Base-by-base conservation (phyloP, 2,329 filamentous ascomycete species). In the Dothidotthia symphoricarpi region DNA sequence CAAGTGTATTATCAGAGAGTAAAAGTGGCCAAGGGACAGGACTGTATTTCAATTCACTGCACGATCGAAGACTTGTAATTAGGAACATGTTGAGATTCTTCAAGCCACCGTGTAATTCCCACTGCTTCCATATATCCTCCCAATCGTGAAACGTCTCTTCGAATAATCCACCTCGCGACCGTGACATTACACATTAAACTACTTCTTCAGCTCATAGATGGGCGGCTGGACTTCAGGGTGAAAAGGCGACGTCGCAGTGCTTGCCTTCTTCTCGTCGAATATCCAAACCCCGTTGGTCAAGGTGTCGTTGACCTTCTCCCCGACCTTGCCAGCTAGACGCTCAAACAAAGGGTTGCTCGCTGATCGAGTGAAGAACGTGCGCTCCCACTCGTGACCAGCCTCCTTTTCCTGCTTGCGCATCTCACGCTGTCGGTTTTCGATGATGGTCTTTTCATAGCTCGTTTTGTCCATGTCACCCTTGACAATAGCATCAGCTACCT, bases 401-500 rank as follows among this genome's bases (percentile, higher is more conserved):
- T 78, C 75, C 56, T 80, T 81, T 66, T 96, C 90, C 58, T 80
- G 75, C 63, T 80, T 79, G 48, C 90, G 81, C 70, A 81, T 75
- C 66, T 78, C 87, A 11, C 89, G 82, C 74, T 97, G 91, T 24
- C 83, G 82, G 53, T 88, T 87, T 69, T 97, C 93, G 49, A 97
- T 95, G 68, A 88, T 87, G 40, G 79, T 78, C 75, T 97, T 97
- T 64, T 95, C 87, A 11, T 70, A 61, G 2, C 82, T 81, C 1
- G 88, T 88, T 4, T 78, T 72, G 53, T 95, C 88, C 78, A 96
- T 88, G 65, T 96, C 88, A 41, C 88, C 86, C 51, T 77, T 80
- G 39, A 80, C 76, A 55, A 97, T 93, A 31, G 83, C 88, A 19
- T 80, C 78, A 1, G 88, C 88, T 16, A 97, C 91, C 59, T 86